phyloP scores from a whole-genome alignment of 108 stramenopile genomes.

The Mayamaea pseudoterrestris region DNA sequence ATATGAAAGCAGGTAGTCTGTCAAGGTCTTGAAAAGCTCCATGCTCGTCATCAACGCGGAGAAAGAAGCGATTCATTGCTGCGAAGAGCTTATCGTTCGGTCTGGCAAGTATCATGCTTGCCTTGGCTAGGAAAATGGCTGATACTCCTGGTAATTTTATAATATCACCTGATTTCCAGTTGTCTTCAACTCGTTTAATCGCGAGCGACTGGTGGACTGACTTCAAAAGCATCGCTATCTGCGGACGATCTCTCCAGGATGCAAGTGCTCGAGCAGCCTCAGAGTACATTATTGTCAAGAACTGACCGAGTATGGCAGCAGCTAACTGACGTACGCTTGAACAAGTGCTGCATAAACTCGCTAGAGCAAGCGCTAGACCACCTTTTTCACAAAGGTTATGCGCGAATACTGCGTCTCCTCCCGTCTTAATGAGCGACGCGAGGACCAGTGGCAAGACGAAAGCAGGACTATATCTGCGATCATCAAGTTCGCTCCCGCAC shows the following conservation, averaged over 20 bases:
- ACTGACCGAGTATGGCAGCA: conserved; percentile 38
- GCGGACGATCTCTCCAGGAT: conserved; percentile 66
- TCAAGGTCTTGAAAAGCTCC: conserved; percentile 72
- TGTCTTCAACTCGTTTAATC: conserved; percentile 12
- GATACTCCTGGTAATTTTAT: conserved; percentile 47
- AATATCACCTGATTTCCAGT: conserved; percentile 4
- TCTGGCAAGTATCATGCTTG: conserved; percentile 39
- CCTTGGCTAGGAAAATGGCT: conserved; percentile 58
- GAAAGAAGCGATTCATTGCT: conserved; percentile 63
- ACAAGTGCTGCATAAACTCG: conserved; percentile 49
- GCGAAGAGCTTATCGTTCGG: conserved; percentile 66
- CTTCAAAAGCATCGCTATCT: conserved; percentile 65
- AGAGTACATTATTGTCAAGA: conserved; percentile 35
- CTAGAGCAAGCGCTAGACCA: conserved; percentile 31
- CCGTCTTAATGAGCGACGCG: not conserved
- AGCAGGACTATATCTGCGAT: conserved; percentile 59
- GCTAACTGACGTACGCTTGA: conserved; percentile 36
- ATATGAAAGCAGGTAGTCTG: conserved; percentile 64
- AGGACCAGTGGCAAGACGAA: conserved; percentile 58
- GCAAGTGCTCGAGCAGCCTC: conserved; percentile 34
- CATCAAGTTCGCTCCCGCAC: not conserved
- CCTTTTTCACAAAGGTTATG: conserved; percentile 55
- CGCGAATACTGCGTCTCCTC: conserved; percentile 5
- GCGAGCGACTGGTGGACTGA: conserved; percentile 54
- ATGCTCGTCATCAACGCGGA: conserved; percentile 43